These are phyloP conservation scores for Termitomyces sp. DNA, from an alignment of 768 basidiomycete species.

Conservation along the genomic window DNA sequence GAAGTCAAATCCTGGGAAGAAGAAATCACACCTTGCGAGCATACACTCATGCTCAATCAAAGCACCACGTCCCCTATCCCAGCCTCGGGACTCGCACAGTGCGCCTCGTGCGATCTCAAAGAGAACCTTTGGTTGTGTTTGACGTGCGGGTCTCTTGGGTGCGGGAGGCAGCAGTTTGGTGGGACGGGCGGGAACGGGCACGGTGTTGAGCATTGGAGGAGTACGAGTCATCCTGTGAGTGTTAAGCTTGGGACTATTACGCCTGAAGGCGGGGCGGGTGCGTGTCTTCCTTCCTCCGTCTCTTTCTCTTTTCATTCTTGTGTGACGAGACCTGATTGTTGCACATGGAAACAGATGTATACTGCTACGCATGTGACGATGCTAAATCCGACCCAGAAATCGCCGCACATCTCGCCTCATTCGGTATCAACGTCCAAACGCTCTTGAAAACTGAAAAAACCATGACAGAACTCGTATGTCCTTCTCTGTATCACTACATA, in stretches of 20 bases:
- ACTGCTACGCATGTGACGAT: slow-evolving; percentile 91
- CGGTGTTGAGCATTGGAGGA: slow-evolving; percentile 71
- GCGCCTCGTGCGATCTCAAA: slow-evolving; percentile 76
- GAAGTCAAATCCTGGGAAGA: slow-evolving; percentile 99
- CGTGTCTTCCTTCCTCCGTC: slow-evolving; percentile 15
- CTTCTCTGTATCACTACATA: not conserved
- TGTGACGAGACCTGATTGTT: not conserved
- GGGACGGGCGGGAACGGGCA: slow-evolving; percentile 86
- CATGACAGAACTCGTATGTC: slow-evolving; percentile 85
- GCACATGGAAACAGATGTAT: slow-evolving; percentile 54
- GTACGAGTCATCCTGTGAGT: slow-evolving; percentile 70
- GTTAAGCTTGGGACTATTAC: slow-evolving; percentile 97
- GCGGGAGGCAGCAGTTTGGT: slow-evolving; percentile 82
- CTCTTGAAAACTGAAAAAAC: slow-evolving; percentile 93
- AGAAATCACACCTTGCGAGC: slow-evolving; percentile 84
- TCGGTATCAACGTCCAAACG: slow-evolving; percentile 81
- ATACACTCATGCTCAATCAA: slow-evolving; percentile 48
- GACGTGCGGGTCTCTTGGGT: slow-evolving; percentile 84
- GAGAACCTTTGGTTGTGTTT: slow-evolving; percentile 96
- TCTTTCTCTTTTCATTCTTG: not conserved
- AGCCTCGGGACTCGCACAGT: slow-evolving; percentile 71
- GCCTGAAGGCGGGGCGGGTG: slow-evolving; percentile 87
- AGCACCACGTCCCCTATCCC: slow-evolving; percentile 38
- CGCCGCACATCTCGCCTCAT: slow-evolving; percentile 63
- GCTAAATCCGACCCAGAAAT: slow-evolving; percentile 74